Base-by-base conservation (phyloP, 768 basidiomycete species). In the Mycena venus region DNA sequence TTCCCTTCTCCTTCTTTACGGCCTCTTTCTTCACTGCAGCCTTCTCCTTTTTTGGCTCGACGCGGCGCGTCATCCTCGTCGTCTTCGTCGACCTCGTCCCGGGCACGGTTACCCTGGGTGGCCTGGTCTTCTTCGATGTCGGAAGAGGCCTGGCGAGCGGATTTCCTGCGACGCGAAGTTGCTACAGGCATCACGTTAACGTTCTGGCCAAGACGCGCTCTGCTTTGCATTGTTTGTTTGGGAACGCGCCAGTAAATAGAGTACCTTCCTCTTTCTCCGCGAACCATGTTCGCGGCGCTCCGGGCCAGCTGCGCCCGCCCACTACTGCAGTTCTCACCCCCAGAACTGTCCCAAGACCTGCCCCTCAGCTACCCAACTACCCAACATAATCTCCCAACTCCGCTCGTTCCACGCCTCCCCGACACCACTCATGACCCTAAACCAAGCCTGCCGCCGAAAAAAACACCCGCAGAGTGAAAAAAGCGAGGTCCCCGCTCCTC, bases 371-470 rank as follows among this genome's bases (percentile, higher is more conserved):
- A 47, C 58, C 32, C 53, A 70, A 66, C 65, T 25, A 66, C 38
- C 12, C n/a, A n/a, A n/a, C n/a, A n/a, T n/a, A n/a, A n/a, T 80
- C 21, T 51, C 79, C 25, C 82, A 82, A 69, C 82, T 83, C 68
- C 88, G 92, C 73, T 82, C 88, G 19, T 95, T 96, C 83, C 93
- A 93, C 75, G 81, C 90, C 8, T 90, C 94, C 40, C 85, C 91
- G 0, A 83, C 88, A n/a, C 79, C 90, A 10, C 83, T 84, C 68
- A 88, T 88, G 34, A 98, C 97, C 1, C 89, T 98, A 78, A 97
- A 97, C 84, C 96, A 98, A 83, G 92, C 38, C 93, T 96, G 84
- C 89, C 93, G 25, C 90, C 94, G 44, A 95, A 95, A 86, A 88
- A 89, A 75, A 89, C 89, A 27, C 86, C 84, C 77, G 84, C 65